These are phyloP conservation scores for Bipolaris gigantea DNA, from an alignment of 2,329 filamentous ascomycete genomes.

Conservation along the genomic window DNA sequence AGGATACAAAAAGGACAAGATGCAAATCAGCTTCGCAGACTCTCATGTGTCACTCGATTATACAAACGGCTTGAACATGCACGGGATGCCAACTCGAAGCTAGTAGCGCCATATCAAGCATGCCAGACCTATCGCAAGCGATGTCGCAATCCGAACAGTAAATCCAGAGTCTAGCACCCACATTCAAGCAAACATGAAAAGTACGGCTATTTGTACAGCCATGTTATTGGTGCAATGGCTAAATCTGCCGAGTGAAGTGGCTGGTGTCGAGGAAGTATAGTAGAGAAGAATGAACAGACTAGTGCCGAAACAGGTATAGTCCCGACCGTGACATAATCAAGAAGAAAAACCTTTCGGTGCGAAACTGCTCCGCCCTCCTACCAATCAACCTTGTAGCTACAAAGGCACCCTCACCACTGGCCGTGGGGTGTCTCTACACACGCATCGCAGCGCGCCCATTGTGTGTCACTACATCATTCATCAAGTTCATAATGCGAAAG, in stretches of 20 bases:
- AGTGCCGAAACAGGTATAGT: not conserved
- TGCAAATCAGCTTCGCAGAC: not conserved
- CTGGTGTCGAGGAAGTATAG: slow-evolving; percentile 1
- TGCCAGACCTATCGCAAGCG: slow-evolving; percentile 1
- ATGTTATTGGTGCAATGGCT: slow-evolving; percentile 4
- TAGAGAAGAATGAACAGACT: not conserved
- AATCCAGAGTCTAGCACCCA: not conserved
- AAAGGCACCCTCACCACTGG: not conserved
- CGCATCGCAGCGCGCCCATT: not conserved
- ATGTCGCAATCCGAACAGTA: not conserved
- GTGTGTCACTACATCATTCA: not conserved
- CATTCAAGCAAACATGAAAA: not conserved
- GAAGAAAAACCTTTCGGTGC: slow-evolving; percentile 9
- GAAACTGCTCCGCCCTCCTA: not conserved
- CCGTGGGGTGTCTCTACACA: not conserved
- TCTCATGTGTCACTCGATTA: slow-evolving; percentile 11
- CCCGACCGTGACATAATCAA: not conserved
- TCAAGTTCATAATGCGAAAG: not conserved
- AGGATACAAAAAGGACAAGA: not conserved
- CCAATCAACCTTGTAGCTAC: slow-evolving; percentile 4
- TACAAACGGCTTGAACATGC: slow-evolving; percentile 15
- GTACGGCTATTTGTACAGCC: not conserved
- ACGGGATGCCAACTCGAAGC: slow-evolving; percentile 19
- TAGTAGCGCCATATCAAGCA: slow-evolving; percentile 23
- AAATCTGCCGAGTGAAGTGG: slow-evolving; percentile 3